A percentile compares a stretch with the other conserved stretches of the same genome.
Evolutionary conservation across 192 early-diverging fungal genomes (phyloP).

Genomic region (Ambispora gerdemannii): DNA sequence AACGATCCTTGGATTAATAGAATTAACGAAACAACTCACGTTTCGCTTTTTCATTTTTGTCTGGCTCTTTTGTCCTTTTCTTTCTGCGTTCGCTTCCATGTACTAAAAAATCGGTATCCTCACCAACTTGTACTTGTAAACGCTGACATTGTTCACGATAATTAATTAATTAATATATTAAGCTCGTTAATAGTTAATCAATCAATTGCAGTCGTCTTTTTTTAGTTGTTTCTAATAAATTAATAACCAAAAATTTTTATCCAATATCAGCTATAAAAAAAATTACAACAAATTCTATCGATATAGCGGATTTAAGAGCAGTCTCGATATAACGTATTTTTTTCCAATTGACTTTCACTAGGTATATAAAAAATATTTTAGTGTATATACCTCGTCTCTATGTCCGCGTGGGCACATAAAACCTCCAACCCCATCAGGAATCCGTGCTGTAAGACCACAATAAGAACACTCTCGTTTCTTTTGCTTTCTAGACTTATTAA

Average conservation of each 20-base stretch:
- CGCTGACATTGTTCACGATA: no score
- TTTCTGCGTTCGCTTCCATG: no score
- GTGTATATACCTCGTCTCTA: conserved; percentile 1
- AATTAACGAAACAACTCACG: not conserved
- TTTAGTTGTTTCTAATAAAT: not conserved
- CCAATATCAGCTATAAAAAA: not conserved
- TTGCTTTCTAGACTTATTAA: not conserved
- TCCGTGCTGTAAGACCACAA: conserved; percentile 3
- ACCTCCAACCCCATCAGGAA: conserved; percentile 7
- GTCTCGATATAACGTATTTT: no score
- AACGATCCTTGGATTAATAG: not conserved
- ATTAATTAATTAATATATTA: no score
- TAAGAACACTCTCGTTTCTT: not conserved
- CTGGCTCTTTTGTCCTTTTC: not conserved
- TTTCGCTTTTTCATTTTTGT: not conserved
- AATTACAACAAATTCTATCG: not conserved
- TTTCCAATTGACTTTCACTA: no score
- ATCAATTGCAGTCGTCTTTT: not conserved
- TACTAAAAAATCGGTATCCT: no score
- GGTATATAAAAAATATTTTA: no score
- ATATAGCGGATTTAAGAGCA: no score
- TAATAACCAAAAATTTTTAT: not conserved
- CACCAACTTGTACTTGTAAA: no score
- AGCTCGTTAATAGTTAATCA: no score
- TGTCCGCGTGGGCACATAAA: conserved; percentile 17